These are phyloP conservation scores for Schizochytrium sp. DNA, from an alignment of 108 stramenopile genomes.

Conservation along the genomic window DNA sequence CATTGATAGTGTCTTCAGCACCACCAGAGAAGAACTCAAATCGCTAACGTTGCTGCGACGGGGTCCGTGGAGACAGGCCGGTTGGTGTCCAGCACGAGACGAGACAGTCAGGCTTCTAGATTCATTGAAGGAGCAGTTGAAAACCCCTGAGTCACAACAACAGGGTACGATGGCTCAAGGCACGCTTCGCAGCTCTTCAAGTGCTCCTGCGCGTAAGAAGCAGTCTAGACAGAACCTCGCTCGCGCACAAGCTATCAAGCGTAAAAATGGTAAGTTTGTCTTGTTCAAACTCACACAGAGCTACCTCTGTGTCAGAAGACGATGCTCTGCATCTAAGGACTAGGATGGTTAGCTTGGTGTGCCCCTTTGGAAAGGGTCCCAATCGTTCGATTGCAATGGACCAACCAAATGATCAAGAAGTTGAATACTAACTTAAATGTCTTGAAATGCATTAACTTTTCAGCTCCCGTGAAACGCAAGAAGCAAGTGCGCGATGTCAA, in stretches of 20 bases:
- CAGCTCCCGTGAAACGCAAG: slow-evolving; percentile 37
- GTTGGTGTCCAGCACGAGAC: no score
- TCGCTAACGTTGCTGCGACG: no score
- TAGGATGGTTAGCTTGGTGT: no score
- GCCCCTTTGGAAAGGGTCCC: no score
- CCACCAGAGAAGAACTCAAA: no score
- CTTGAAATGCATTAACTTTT: background rate
- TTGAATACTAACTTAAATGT: background rate
- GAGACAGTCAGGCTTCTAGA: no score
- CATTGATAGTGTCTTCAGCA: no score
- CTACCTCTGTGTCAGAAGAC: no score
- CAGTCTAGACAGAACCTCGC: background rate
- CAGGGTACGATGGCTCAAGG: background rate
- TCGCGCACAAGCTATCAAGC: background rate
- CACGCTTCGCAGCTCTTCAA: background rate
- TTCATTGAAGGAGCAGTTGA: no score
- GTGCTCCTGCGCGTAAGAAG: slow-evolving; percentile 21
- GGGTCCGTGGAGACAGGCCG: no score
- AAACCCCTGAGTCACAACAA: background rate
- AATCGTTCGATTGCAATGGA: background rate
- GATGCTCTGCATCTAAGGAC: no score
- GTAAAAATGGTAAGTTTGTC: background rate
- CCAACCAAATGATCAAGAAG: background rate
- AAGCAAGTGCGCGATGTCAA: slow-evolving; percentile 18
- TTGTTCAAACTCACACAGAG: background rate